Conservation (phyloP, 2,329 filamentous ascomycete genomes). For the Domatiomyces globalis region DNA sequence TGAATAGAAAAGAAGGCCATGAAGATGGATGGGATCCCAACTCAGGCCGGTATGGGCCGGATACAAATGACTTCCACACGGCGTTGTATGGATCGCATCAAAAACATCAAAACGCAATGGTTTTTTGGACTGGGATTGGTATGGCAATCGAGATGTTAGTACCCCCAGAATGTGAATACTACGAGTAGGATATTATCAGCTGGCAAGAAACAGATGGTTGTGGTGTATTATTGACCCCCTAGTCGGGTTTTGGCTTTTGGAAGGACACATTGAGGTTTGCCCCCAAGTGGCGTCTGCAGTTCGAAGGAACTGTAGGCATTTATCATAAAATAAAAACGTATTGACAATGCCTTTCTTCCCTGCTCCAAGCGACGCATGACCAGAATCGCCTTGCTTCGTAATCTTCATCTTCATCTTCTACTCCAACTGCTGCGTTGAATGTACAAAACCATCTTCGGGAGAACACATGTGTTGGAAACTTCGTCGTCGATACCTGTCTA, state of each 20-base stretch:
- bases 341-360: not conserved
- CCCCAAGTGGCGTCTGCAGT: not conserved
- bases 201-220: not conserved
- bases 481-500: constrained; percentile 7
- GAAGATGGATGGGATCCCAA: not conserved
- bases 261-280: not conserved
- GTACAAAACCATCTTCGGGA: not conserved
- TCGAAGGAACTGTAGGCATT: not conserved
- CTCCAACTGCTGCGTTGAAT: not conserved
- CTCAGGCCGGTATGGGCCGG: not conserved
- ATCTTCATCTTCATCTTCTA: not conserved
- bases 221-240: not conserved
- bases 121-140: not conserved
- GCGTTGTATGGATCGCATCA: not conserved
- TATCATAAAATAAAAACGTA: not conserved
- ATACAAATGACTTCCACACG: not conserved
- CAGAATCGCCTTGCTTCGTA: too few species aligned
- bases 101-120: not conserved
- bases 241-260: not conserved
- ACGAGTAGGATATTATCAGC: not conserved
- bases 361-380: not conserved
- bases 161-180: not conserved
- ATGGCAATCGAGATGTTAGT: too few species aligned
- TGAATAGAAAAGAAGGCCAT: not conserved
- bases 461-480: not conserved